Conservation (phyloP, 306 rosid genomes). For the Hippophae tibetana region DNA sequence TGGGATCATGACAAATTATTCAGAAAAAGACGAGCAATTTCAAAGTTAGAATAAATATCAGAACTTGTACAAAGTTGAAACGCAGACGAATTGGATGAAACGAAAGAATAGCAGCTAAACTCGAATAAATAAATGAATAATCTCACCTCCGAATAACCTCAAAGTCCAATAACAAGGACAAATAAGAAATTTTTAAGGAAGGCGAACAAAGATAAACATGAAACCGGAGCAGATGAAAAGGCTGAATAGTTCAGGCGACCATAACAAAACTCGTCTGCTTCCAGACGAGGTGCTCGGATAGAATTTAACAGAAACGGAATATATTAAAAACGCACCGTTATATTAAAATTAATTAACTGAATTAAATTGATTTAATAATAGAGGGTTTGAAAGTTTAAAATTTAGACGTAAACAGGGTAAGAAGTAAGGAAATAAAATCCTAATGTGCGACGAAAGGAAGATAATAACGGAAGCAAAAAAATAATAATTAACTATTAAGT, state of each 20-base stretch:
- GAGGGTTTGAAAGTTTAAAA: too few species aligned
- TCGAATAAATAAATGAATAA: background rate
- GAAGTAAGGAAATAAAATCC: too few species aligned
- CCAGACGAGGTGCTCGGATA: constrained; percentile 14
- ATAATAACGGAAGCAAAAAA: too few species aligned
- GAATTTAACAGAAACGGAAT: background rate
- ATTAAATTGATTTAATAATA: background rate
- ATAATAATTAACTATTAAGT: too few species aligned
- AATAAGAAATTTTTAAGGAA: background rate
- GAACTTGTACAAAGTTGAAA: background rate
- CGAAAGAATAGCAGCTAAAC: background rate
- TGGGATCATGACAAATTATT: constrained; percentile 1
- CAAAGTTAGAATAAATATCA: background rate
- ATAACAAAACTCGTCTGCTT: constrained; percentile 19
- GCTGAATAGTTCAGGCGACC: constrained; percentile 26
- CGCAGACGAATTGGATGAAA: background rate
- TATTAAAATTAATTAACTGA: background rate
- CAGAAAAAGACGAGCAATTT: background rate
- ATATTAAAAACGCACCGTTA: background rate
- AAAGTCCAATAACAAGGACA: constrained; percentile 6
- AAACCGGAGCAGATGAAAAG: background rate
- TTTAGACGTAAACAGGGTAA: too few species aligned
- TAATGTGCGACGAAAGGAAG: too few species aligned
- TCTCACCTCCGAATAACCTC: constrained; percentile 23
- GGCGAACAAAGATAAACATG: background rate